These are phyloP conservation scores for Ephemerocybe angulata DNA, from an alignment of 768 basidiomycete genomes.

Conservation along the genomic window DNA sequence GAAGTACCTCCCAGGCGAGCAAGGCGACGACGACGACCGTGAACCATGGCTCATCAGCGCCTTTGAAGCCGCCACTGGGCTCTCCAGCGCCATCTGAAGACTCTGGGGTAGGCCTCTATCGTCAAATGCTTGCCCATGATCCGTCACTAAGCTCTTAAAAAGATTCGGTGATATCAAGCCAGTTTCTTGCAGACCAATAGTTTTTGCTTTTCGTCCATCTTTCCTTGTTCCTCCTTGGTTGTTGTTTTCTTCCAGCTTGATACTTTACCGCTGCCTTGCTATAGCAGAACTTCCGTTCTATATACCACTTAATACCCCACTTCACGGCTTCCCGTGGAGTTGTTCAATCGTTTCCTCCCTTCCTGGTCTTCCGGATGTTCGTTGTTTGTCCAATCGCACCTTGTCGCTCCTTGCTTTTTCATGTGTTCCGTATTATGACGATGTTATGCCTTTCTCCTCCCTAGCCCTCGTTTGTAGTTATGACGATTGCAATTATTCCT, in stretches of 20 bases:
- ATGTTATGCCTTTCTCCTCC: neutral
- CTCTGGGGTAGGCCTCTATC: constrained; percentile 81
- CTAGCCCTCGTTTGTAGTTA: neutral
- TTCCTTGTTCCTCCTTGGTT: constrained; percentile 14
- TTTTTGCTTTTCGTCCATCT: neutral
- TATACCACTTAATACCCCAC: constrained; percentile 20
- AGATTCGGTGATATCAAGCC: constrained; percentile 14
- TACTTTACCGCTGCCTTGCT: too few species aligned
- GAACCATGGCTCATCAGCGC: constrained; percentile 24
- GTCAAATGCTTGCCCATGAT: constrained; percentile 75
- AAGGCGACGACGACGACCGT: constrained; percentile 45
- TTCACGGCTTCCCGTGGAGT: constrained; percentile 5
- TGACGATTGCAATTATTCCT: neutral
- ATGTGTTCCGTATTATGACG: constrained; percentile 9
- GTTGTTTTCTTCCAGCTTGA: too few species aligned
- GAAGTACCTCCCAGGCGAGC: constrained; percentile 73
- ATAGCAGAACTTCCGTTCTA: too few species aligned
- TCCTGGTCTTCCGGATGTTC: neutral
- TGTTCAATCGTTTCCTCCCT: neutral
- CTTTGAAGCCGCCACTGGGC: constrained; percentile 37
- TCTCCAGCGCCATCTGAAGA: constrained; percentile 80
- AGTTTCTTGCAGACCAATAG: constrained; percentile 10
- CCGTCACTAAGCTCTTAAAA: constrained; percentile 49
- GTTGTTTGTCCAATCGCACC: neutral
- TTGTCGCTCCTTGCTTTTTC: neutral